These are phyloP conservation scores for Xerocomellus amylosporus DNA, from an alignment of 768 basidiomycete species.

Conservation along the genomic window DNA sequence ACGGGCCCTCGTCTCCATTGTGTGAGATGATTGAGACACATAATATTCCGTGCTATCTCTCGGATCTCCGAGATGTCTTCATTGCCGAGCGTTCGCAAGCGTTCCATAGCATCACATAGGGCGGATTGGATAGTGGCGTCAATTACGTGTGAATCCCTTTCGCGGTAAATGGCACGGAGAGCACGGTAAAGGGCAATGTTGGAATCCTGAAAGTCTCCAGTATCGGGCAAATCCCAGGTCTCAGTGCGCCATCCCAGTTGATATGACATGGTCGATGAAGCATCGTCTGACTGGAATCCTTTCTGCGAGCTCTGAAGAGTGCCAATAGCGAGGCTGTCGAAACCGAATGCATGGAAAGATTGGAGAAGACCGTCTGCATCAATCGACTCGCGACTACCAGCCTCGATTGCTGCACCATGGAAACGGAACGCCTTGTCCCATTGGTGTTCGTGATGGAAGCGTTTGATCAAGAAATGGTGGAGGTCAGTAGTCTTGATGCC, in stretches of 20 bases:
- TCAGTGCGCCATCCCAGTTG: constrained; percentile 92
- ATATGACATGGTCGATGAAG: constrained; percentile 57
- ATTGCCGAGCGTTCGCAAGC: constrained; percentile 61
- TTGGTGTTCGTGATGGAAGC: constrained; percentile 89
- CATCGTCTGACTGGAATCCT: constrained; percentile 25
- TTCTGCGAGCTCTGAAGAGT: constrained; percentile 49
- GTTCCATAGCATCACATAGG: constrained; percentile 59
- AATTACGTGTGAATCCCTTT: constrained; percentile 54
- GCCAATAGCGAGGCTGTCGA: constrained; percentile 80
- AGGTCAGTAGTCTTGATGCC: constrained; percentile 80
- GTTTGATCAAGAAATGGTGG: constrained; percentile 74
- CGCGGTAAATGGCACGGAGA: constrained; percentile 78
- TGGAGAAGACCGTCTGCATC: constrained; percentile 67
- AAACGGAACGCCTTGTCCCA: constrained; percentile 90
- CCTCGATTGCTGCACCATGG: constrained; percentile 83
- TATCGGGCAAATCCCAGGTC: constrained; percentile 90
- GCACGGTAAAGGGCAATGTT: constrained; percentile 72
- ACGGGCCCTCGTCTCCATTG: constrained; percentile 50
- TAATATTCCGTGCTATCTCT: constrained; percentile 62
- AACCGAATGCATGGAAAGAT: constrained; percentile 87
- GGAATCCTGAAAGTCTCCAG: constrained; percentile 39
- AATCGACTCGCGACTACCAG: constrained; percentile 39
- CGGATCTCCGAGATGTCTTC: constrained; percentile 81
- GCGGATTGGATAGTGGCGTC: constrained; percentile 48
- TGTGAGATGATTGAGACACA: constrained; percentile 77